These are phyloP conservation scores for Fusarium keratoplasticum DNA, from an alignment of 2,329 filamentous ascomycete genomes.

Conservation along the genomic window DNA sequence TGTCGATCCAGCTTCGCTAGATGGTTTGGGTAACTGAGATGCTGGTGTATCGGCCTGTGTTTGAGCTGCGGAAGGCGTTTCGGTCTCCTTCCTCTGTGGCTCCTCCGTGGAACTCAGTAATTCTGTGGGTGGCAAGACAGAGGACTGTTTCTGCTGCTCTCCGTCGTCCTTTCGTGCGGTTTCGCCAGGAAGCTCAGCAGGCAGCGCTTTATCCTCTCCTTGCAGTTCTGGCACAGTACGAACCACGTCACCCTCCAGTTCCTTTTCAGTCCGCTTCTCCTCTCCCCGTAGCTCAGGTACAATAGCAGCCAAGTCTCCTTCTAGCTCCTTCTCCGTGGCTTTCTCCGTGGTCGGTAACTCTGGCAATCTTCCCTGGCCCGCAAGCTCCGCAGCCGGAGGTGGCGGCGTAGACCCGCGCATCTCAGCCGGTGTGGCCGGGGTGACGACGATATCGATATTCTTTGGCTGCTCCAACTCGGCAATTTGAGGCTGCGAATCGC, in stretches of 20 bases:
- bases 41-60: neutral
- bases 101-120: neutral
- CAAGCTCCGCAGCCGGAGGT: neutral
- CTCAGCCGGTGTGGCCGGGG: neutral
- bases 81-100: neutral
- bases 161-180: neutral
- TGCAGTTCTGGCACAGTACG: neutral
- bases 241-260: neutral
- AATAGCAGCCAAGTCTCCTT: neutral
- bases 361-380: neutral
- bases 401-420: neutral
- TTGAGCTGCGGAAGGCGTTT: neutral
- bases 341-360: neutral
- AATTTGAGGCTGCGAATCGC: neutral
- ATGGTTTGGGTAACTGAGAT: neutral
- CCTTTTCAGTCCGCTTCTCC: neutral
- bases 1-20: neutral
- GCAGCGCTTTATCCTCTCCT: neutral
- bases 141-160: neutral
- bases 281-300: neutral
- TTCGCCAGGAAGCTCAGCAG: neutral
- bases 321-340: neutral
- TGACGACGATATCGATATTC: neutral
- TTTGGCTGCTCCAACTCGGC: neutral
- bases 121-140: neutral